Evolutionary conservation across 169 alveolate genomes (phyloP), one percentile per base, ranked within the genome.

Genomic region (Plasmodium gallinaceum): DNA sequence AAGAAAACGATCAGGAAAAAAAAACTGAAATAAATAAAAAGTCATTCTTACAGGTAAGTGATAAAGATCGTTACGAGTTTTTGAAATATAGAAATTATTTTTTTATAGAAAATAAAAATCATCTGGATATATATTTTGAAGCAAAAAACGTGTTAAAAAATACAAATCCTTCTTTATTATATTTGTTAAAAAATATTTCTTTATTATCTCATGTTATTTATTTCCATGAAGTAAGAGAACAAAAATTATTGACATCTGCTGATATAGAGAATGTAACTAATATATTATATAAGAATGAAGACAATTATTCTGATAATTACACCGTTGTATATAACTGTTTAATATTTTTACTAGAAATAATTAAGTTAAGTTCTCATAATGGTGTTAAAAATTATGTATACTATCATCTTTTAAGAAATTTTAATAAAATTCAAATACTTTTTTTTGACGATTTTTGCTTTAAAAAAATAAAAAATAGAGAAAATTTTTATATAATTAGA

Each of bases 311-410:
- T 3, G 66, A n/a, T 16, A 51, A 43, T 9, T 51, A 37, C n/a
- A 80, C 20, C 8, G 69, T 80, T 66, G 18, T 60, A 0, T 80
- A 80, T 66, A 80, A 70, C 32, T 80, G 62, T 32, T 37, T 80
- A 7, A 45, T 80, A 7, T 57, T 80, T 60, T 70, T 80, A 14
- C n/a, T 68, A 1, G 72, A 80, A 24, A 57, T 80, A n/a, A 46
- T 80, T 20, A 80, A 37, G 32, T 80, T 80, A 52, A 80, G 90
- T 80, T 20, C 62, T 8, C 90, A 80, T 32, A 2, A 2, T 3
- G 90, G 90, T 18, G 58, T 69, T 45, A 68, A 83, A 26, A 68
- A 42, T 32, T 83, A 32, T 83, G 64, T 68, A 2, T 83, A 83
- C 39, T 66, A 42, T 60, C 91, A 83, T 14, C 18, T 83, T 1